Evolutionary conservation across 805 yeast genomes (phyloP), one percentile per base, ranked within the genome.

Genomic region (Cyberlindnera sargentensis): DNA sequence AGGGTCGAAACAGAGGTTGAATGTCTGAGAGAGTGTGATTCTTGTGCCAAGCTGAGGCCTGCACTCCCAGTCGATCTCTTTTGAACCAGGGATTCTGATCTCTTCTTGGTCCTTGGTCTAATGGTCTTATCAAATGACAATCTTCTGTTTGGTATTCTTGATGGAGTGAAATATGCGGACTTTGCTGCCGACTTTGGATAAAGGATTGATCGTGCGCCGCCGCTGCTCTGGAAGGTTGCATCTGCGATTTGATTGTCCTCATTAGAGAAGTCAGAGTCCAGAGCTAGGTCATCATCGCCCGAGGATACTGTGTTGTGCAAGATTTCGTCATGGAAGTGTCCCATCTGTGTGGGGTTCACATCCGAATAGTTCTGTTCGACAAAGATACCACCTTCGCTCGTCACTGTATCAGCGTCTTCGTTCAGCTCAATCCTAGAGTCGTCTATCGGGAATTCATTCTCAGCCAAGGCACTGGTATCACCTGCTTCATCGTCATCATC

Each of bases 211-310:
- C 36, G 23, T 8, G 28, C 20, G 3, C 30, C 36, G 8, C n/a
- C 66, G 61, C 43, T 59, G 15, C 50, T 57, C 38, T 63, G 55
- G 45, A 70, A 52, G n/a, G 66, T 66, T 37, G 66, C 70, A 41
- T 64, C 73, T n/a, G 68, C 11, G 36, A 66, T 66, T 36, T 60
- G 61, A 36, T 62, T 68, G 36, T 67, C 72, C 24, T 67, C 73
- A 37, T 63, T 64, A 28, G 65, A 58, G 40, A 63, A 57, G 36
- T 61, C 68, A n/a, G 67, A 61, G 35, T 52, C 61, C 25, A 57
- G 37, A 6, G 55, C 37, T 5, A 57, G 33, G 8, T 51, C 57
- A 57, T 54, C 57, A 44, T 62, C 63, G 31, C 60, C 60, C 8
- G 67, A 55, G 11, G 61, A 63, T 26, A 54, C 58, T 9, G 58